Evolutionary conservation across 2,329 filamentous ascomycete species (phyloP).

Genomic region (Hypoxylon sp.): DNA sequence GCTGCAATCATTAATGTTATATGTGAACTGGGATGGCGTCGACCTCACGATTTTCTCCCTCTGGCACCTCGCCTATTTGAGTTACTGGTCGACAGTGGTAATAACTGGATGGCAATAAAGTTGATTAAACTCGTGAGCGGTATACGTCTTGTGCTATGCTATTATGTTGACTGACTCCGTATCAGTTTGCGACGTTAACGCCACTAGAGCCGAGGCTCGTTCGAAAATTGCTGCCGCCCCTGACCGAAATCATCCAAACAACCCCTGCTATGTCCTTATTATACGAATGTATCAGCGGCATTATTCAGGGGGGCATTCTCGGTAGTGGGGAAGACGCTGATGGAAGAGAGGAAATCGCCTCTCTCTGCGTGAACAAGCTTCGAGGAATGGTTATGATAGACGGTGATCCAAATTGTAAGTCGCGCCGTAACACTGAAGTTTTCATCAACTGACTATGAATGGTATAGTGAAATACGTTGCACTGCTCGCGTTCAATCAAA

Average conservation of each 20-base stretch:
- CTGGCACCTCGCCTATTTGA: conserved; percentile 93
- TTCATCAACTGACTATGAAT: conserved; percentile 33
- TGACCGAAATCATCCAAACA: conserved; percentile 93
- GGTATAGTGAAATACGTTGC: conserved; percentile 92
- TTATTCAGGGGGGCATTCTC: conserved; percentile 95
- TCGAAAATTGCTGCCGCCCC: conserved; percentile 88
- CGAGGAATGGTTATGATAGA: conserved; percentile 94
- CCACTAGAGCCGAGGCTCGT: conserved; percentile 92
- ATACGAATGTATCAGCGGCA: conserved; percentile 98
- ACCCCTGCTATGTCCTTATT: conserved; percentile 97
- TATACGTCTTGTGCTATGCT: conserved; percentile 26
- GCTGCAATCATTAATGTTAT: conserved; percentile 97
- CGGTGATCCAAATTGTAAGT: conserved; percentile 90
- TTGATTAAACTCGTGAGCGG: conserved; percentile 87
- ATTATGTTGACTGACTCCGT: conserved; percentile 40
- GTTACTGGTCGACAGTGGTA: conserved; percentile 87
- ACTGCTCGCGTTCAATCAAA: conserved; percentile 93
- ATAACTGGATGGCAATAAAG: conserved; percentile 99
- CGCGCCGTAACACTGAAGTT: conserved; percentile 23
- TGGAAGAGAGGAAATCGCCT: conserved; percentile 91
- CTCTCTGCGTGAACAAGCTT: conserved; percentile 90
- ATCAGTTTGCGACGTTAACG: conserved; percentile 90
- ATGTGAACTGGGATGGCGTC: conserved; percentile 93
- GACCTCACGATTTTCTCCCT: conserved; percentile 92
- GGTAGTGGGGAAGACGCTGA: conserved; percentile 82